phyloP scores from a whole-genome alignment of 495 filamentous ascomycete genomes.

The Aspergillus bertholletiae region DNA sequence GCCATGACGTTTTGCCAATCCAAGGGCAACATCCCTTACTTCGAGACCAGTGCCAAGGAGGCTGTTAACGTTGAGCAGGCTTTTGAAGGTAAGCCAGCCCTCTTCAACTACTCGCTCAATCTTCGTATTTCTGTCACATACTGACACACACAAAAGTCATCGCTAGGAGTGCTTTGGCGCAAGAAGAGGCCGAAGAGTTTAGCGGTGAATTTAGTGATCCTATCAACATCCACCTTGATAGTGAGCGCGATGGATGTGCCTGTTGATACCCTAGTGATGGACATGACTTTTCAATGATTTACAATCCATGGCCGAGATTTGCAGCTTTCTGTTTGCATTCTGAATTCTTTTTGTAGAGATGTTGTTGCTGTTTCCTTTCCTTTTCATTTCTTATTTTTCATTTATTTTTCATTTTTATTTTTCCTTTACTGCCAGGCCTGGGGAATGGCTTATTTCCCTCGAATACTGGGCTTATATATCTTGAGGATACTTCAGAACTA shows the following conservation, averaged over 20 bases:
- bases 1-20: slow-evolving; percentile 97
- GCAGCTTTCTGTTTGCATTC: slow-evolving; percentile 1
- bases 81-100: slow-evolving; percentile 72
- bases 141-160: slow-evolving; percentile 62
- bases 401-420: too few species aligned
- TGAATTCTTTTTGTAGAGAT: slow-evolving; percentile 16
- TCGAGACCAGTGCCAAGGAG: slow-evolving; percentile 98
- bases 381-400: too few species aligned
- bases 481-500: slow-evolving; percentile 2
- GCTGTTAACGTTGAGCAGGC: slow-evolving; percentile 98
- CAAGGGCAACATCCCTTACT: slow-evolving; percentile 96
- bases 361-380: background rate
- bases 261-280: slow-evolving; percentile 56
- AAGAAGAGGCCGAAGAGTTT: slow-evolving; percentile 93
- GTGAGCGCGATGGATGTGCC: slow-evolving; percentile 85
- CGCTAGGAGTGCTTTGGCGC: slow-evolving; percentile 87
- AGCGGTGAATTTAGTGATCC: slow-evolving; percentile 93
- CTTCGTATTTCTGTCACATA: background rate
- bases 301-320: slow-evolving; percentile 5
- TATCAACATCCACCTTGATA: slow-evolving; percentile 94
- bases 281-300: slow-evolving; percentile 21
- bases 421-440: too few species aligned
- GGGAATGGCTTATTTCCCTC: slow-evolving; percentile 1
- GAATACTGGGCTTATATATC: slow-evolving; percentile 13
- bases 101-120: background rate